Evolutionary conservation across 768 basidiomycete species (phyloP).

Genomic region (Mycena venus): DNA sequence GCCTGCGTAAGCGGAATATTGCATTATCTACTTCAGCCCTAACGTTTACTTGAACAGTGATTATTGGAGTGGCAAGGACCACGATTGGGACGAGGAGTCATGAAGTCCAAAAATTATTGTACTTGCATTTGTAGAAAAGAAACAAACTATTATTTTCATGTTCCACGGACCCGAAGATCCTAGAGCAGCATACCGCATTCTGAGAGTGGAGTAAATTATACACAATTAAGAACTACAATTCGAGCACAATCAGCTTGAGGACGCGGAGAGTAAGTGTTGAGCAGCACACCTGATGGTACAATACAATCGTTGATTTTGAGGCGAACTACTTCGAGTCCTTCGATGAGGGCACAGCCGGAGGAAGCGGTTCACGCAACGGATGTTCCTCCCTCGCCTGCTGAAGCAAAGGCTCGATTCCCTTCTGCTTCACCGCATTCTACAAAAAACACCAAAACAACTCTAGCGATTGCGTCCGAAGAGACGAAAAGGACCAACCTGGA

Average conservation of each 20-base stretch:
- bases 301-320: neutral
- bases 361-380: conserved; percentile 74
- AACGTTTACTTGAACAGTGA: neutral
- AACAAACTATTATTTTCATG: neutral
- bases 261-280: neutral
- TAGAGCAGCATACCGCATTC: too few relatives aligned
- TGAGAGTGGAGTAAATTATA: conserved; percentile 7
- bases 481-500: conserved; percentile 71
- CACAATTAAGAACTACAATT: neutral
- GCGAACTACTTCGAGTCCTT: conserved; percentile 26
- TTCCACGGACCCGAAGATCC: neutral
- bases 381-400: conserved; percentile 87
- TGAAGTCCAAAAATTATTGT: neutral
- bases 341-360: conserved; percentile 45
- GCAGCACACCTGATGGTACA: conserved; percentile 19
- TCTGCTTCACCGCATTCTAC: conserved; percentile 85
- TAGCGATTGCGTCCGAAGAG: neutral
- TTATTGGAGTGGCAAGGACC: conserved; percentile 28
- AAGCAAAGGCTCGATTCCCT: conserved; percentile 81
- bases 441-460: neutral
- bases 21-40: neutral
- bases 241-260: neutral
- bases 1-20: conserved; percentile 11
- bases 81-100: conserved; percentile 29
- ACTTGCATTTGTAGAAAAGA: neutral